Evolutionary conservation across 805 yeast genomes (phyloP).

Genomic region (Candida awuae): DNA sequence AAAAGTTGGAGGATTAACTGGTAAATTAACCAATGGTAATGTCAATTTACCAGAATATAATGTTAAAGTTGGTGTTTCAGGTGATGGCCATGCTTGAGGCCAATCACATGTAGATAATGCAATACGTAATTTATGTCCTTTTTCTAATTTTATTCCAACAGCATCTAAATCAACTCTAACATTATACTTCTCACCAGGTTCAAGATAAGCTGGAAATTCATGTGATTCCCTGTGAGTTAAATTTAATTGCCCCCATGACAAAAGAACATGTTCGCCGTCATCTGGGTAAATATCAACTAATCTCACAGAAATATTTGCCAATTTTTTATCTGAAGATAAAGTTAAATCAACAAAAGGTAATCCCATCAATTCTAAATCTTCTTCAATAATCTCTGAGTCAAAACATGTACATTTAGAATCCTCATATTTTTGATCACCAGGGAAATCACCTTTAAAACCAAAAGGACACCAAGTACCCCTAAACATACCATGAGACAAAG

Average conservation of each 20-base stretch:
- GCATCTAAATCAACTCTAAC: slow-evolving; percentile 33
- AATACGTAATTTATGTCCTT: slow-evolving; percentile 33
- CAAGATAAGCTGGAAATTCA: slow-evolving; percentile 33
- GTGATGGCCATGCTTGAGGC: slow-evolving; percentile 42
- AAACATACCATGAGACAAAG: slow-evolving; percentile 34
- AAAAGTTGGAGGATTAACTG: slow-evolving; percentile 21
- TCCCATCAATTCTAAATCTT: slow-evolving; percentile 29
- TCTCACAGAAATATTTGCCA: slow-evolving; percentile 35
- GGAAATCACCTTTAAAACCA: slow-evolving; percentile 40
- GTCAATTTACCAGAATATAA: slow-evolving; percentile 26
- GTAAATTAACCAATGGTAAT: slow-evolving; percentile 25
- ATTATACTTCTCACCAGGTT: slow-evolving; percentile 28
- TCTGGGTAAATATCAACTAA: slow-evolving; percentile 34
- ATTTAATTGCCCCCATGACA: slow-evolving; percentile 42
- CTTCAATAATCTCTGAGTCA: slow-evolving; percentile 25
- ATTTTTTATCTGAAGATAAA: slow-evolving; percentile 30
- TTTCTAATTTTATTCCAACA: slow-evolving; percentile 29
- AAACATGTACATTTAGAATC: slow-evolving; percentile 33
- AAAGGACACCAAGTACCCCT: slow-evolving; percentile 42
- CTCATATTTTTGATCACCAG: slow-evolving; percentile 36
- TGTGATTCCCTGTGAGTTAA: slow-evolving; percentile 34
- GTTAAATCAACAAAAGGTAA: slow-evolving; percentile 29
- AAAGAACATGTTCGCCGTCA: slow-evolving; percentile 30
- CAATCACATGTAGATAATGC: slow-evolving; percentile 40
- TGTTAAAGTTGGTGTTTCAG: slow-evolving; percentile 33